Percentiles rank a stretch among this genome's conserved stretches.
phyloP scores from a whole-genome alignment of 495 filamentous ascomycete species.

The Aspergillus avenaceus region DNA sequence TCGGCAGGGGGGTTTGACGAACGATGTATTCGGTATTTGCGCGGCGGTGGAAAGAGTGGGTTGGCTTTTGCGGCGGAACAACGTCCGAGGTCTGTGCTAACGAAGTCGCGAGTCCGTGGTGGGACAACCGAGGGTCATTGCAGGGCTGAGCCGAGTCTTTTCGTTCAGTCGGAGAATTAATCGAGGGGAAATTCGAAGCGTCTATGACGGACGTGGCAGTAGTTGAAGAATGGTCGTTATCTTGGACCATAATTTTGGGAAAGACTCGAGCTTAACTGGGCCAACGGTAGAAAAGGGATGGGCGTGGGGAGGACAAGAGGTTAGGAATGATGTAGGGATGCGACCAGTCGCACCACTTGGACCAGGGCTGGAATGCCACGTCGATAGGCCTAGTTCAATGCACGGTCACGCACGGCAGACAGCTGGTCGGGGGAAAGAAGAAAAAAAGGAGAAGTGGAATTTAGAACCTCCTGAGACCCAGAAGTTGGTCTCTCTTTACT shows the following conservation, averaged over 20 bases:
- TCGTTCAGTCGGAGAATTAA: slow-evolving; percentile 4
- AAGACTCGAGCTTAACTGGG: slow-evolving; percentile 3
- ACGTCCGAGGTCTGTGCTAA: slow-evolving; percentile 16
- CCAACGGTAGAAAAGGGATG: slow-evolving; percentile 9
- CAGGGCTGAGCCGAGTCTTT: slow-evolving; percentile 10
- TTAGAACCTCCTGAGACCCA: slow-evolving; percentile 7
- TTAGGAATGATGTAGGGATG: slow-evolving; percentile 19
- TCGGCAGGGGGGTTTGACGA: slow-evolving; percentile 20
- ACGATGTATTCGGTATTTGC: slow-evolving; percentile 38
- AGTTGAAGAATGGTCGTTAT: slow-evolving; percentile 15
- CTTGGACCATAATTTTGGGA: slow-evolving; percentile 19
- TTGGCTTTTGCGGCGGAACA: slow-evolving; percentile 15
- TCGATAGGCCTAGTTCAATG: slow-evolving; percentile 25
- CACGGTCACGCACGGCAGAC: slow-evolving; percentile 15
- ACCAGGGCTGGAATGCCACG: slow-evolving; percentile 34
- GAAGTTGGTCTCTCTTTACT: slow-evolving; percentile 1
- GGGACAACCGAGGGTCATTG: slow-evolving; percentile 11
- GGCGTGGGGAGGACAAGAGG: not conserved
- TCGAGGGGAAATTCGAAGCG: slow-evolving; percentile 7
- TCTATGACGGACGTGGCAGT: slow-evolving; percentile 15
- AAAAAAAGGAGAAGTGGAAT: slow-evolving; percentile 12
- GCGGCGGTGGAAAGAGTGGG: slow-evolving; percentile 34
- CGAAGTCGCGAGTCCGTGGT: slow-evolving; percentile 11
- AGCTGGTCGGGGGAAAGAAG: slow-evolving; percentile 12
- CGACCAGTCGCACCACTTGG: slow-evolving; percentile 20